A percentile compares a stretch with the other conserved stretches of the same genome.
phyloP scores from a whole-genome alignment of 176 grass and related monocot species.

The Lolium rigidum region DNA sequence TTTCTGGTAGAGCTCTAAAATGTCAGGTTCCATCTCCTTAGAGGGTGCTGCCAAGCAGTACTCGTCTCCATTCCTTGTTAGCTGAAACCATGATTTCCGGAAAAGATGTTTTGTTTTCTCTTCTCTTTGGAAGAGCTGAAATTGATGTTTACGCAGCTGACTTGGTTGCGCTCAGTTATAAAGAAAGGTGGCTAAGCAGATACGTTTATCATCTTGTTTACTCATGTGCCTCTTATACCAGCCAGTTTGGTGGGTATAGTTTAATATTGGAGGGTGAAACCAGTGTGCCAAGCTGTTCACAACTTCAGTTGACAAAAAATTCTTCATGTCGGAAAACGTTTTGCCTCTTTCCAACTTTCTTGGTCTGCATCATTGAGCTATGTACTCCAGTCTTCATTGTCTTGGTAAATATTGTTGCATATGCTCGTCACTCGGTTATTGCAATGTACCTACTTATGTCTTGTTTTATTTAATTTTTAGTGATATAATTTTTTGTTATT shows the following conservation, averaged over 20 bases:
- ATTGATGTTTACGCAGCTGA: background rate
- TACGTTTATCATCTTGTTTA: background rate
- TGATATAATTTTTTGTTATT: constrained; percentile 1
- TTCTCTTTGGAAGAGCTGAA: constrained; percentile 2
- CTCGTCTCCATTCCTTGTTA: background rate
- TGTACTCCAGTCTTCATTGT: constrained; percentile 4
- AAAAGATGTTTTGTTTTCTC: background rate
- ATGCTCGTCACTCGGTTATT: constrained; percentile 2
- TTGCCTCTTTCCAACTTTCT: background rate
- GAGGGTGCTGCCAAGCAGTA: background rate
- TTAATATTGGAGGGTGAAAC: background rate
- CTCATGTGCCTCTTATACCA: background rate
- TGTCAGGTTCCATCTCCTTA: background rate
- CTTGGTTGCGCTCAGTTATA: background rate
- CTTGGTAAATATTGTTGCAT: constrained; percentile 19
- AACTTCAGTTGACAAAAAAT: background rate
- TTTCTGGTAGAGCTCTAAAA: background rate
- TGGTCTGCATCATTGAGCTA: background rate
- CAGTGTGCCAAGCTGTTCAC: background rate
- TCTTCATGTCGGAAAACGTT: background rate
- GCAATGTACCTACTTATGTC: background rate
- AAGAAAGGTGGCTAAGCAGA: background rate
- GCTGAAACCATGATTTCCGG: background rate
- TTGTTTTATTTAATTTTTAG: constrained; percentile 15
- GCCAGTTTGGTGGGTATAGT: constrained; percentile 3